Evolutionary conservation across 192 early-diverging fungal species (phyloP).

Genomic region (Lunasporangiospora selenospora): DNA sequence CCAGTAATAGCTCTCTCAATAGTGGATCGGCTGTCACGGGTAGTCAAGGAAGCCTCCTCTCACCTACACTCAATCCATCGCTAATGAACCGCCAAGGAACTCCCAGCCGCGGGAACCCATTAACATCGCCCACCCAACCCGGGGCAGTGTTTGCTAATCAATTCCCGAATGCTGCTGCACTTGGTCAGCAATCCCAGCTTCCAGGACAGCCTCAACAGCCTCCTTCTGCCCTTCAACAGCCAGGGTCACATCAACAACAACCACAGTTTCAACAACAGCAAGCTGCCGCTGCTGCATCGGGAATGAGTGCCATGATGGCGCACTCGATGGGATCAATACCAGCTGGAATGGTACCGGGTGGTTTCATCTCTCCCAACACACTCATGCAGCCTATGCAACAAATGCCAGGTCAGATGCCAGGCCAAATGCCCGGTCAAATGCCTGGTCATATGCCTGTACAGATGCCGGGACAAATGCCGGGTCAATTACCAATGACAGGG

Average conservation of each 20-base stretch:
- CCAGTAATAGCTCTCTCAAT: conserved; percentile 1
- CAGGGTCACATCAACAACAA: conserved; percentile 1
- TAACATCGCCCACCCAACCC: conserved; percentile 25
- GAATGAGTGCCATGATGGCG: conserved; percentile 34
- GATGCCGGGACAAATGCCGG: not conserved
- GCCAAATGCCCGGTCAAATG: not conserved
- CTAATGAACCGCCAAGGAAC: conserved; percentile 20
- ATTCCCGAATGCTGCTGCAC: conserved; percentile 2
- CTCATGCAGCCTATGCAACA: conserved; percentile 31
- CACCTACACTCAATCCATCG: conserved; percentile 35
- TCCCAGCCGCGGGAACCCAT: conserved; percentile 27
- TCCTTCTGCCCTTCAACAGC: conserved; percentile 9
- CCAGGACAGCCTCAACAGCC: too few relatives aligned
- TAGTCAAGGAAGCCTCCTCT: conserved; percentile 16
- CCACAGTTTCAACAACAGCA: conserved; percentile 20
- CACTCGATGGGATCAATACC: conserved; percentile 18
- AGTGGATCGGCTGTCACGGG: too few relatives aligned
- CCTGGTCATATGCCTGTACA: not conserved
- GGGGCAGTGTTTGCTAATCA: conserved; percentile 26
- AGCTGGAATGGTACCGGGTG: conserved; percentile 23
- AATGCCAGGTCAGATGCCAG: conserved; percentile 9
- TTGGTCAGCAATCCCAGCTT: not conserved
- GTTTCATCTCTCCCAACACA: conserved; percentile 32
- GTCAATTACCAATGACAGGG: not conserved
- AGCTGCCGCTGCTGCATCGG: not conserved